Conservation (phyloP, 306 rosid species). For the Sophora flavescens region DNA sequence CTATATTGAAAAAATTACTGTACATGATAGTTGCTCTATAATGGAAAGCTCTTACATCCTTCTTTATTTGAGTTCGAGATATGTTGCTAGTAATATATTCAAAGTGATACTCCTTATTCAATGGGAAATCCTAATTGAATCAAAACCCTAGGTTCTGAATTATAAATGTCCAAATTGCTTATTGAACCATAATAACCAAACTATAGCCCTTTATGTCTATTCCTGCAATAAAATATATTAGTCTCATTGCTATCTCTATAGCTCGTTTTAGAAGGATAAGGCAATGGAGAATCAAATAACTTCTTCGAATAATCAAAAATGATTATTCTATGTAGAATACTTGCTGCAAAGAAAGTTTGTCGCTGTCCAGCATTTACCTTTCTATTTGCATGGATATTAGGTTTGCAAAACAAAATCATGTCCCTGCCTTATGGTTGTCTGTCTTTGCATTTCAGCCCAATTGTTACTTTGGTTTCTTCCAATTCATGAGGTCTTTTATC, state of each 20-base stretch:
- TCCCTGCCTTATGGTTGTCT: not conserved
- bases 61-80: constrained; percentile 6
- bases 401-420: constrained; percentile 1
- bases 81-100: constrained; percentile 31
- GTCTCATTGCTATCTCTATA: constrained; percentile 6
- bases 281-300: constrained; percentile 4
- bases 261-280: constrained; percentile 31
- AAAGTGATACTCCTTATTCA: constrained; percentile 15
- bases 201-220: constrained; percentile 22
- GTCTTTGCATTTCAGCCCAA: constrained; percentile 15
- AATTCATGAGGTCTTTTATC: not conserved
- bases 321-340: not conserved
- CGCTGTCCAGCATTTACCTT: constrained; percentile 9
- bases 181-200: constrained; percentile 11
- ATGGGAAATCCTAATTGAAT: constrained; percentile 26
- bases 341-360: constrained; percentile 17
- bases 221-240: constrained; percentile 17
- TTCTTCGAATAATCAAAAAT: not conserved
- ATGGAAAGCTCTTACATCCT: not conserved
- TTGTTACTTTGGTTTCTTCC: constrained; percentile 10
- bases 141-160: constrained; percentile 15
- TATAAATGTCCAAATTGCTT: constrained; percentile 24
- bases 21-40: constrained; percentile 13
- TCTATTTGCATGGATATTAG: constrained; percentile 32
- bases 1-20: constrained; percentile 16